Conservation (phyloP, 352 stramenopile genomes). For the Phytopythium kandeliae region DNA sequence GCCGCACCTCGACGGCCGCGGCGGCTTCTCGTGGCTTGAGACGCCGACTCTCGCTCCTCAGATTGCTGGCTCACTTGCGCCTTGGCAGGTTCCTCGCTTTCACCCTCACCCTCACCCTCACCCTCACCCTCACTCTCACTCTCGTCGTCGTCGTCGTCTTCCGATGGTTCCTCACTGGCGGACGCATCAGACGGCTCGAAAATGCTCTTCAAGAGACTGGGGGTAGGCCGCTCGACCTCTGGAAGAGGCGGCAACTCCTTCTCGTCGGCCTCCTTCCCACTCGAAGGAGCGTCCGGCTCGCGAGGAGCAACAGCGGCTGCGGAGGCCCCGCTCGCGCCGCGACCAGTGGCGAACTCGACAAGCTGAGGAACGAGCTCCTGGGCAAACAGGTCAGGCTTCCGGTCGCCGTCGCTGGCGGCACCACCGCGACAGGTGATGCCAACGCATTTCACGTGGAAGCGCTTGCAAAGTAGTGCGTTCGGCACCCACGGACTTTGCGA, state of each 20-base stretch:
- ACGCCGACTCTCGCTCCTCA: too few species aligned
- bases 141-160: conserved; percentile 34
- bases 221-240: conserved; percentile 31
- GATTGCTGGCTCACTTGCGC: conserved; percentile 1
- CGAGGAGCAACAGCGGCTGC: not conserved
- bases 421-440: conserved; percentile 20
- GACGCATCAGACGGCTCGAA: conserved; percentile 74
- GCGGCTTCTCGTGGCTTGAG: not conserved
- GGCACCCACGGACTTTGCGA: conserved; percentile 58
- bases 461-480: conserved; percentile 71
- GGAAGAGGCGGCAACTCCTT: conserved; percentile 34
- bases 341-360: conserved; percentile 49
- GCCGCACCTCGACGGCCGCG: not conserved
- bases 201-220: conserved; percentile 68
- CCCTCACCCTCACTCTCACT: conserved; percentile 24
- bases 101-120: too few species aligned
- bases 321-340: conserved; percentile 9
- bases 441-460: conserved; percentile 70
- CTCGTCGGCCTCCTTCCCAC: conserved; percentile 1
- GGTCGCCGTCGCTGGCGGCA: conserved; percentile 16
- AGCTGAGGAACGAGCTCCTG: conserved; percentile 69
- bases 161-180: conserved; percentile 36
- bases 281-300: not conserved
- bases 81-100: conserved; percentile 17
- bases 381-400: conserved; percentile 52